Base-by-base conservation (phyloP, 441 rosid species). In the Adansonia grandidieri region DNA sequence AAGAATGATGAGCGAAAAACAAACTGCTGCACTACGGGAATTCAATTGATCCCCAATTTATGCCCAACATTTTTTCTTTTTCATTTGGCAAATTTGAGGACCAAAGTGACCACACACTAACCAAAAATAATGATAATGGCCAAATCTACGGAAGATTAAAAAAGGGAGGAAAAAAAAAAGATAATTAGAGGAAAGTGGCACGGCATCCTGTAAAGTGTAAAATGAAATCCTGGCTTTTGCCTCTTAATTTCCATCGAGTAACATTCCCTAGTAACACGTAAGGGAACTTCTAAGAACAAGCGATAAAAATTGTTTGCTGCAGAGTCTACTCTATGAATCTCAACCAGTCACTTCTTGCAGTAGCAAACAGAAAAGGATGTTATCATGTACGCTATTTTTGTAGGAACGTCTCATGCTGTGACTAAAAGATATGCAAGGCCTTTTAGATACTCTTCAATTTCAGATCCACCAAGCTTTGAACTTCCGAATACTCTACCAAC, bases 381-480 rank as follows among this genome's bases (percentile, higher is more conserved):
- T 17, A 3, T 66, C 6, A 2, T 42, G 71, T 11, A 11, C 37
- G 69, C n/a, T 15, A 64, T 17, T 14, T 64, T 6, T 64, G 47
- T 64, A 2, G 44, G 17, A n/a, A 70, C 48, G 48, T 54, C 14
- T 56, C 44, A 94, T 70, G 99, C 93, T 48, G 97, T 91, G 80
- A 94, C 88, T 70, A 96, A 81, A 82, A 96, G 98, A 87, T 91
- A 91, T 6, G 81, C 85, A 28, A 96, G 94, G 66, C 99, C 99
- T 86, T 93, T 94, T 37, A 96, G 86, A 85, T 96, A 96, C 78
- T 93, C 98, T 2, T 94, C 92, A 37, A 96, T 96, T 84, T 96
- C 99, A 3, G 98, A 96, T 81, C 99, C 98, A 76, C 97, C 98
- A 15, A 96, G 97, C 92, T 96, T 96, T 42, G 99, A 94, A 82